A percentile compares a stretch with the other conserved stretches of the same genome.
These are phyloP conservation scores for Olyra latifolia DNA, from an alignment of 176 grass and related monocot genomes.

Conservation along the genomic window DNA sequence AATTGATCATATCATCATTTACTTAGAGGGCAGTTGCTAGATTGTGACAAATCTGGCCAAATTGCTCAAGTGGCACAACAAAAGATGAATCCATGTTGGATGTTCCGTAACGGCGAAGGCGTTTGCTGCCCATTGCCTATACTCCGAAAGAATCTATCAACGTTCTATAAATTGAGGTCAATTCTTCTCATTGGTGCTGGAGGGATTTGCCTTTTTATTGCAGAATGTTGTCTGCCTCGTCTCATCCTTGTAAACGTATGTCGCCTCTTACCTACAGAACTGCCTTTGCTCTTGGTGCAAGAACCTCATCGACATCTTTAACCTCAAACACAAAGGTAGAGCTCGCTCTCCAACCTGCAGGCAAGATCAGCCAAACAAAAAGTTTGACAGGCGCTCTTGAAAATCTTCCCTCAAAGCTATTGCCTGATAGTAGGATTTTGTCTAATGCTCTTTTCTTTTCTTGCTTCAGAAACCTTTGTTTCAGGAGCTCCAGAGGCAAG, in stretches of 20 bases:
- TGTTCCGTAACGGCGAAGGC: background rate
- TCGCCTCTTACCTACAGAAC: background rate
- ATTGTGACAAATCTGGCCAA: background rate
- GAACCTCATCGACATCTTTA: background rate
- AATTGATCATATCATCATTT: background rate
- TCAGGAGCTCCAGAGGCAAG: background rate
- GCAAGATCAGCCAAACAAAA: background rate
- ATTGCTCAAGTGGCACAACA: background rate
- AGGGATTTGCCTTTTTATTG: background rate
- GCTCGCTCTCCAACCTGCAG: background rate
- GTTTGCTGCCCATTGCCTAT: background rate
- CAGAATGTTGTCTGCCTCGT: background rate
- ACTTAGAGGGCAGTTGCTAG: background rate
- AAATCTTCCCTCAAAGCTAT: background rate
- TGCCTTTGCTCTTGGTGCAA: slow-evolving; percentile 5
- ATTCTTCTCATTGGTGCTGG: background rate
- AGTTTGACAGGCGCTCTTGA: no score
- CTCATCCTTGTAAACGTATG: background rate
- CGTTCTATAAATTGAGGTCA: slow-evolving; percentile 14
- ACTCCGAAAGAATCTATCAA: background rate
- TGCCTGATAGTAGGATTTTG: background rate
- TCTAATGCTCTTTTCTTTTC: background rate
- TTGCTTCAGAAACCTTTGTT: slow-evolving; percentile 32
- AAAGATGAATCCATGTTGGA: background rate
- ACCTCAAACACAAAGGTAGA: slow-evolving; percentile 28